phyloP scores from a whole-genome alignment of 306 rosid genomes.

The Quercus berberidifolia region DNA sequence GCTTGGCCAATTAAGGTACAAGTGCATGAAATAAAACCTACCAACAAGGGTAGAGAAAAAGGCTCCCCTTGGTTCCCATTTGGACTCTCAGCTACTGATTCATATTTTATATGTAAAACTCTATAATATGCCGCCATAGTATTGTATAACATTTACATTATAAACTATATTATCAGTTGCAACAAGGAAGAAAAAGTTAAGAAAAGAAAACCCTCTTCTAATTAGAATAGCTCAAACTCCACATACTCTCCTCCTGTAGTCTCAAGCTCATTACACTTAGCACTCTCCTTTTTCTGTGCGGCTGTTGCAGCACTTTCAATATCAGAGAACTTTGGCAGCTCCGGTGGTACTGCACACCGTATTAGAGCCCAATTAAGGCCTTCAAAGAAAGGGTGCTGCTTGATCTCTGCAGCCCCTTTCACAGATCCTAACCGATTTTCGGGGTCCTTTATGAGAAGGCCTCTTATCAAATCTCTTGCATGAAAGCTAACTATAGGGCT shows the following conservation, averaged over 20 bases:
- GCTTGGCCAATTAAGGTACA: no score
- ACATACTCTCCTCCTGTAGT: conserved; percentile 47
- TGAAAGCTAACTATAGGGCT: conserved; percentile 83
- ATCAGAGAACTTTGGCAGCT: conserved; percentile 67
- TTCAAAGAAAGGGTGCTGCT: conserved; percentile 89
- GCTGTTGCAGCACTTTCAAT: conserved; percentile 44
- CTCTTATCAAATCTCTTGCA: conserved; percentile 85
- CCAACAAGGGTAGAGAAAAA: conserved; percentile 1
- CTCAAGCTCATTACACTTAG: conserved; percentile 44
- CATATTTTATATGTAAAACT: conserved; percentile 48
- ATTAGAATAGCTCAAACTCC: conserved; percentile 84
- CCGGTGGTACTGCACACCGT: conserved; percentile 87
- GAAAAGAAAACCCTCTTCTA: conserved; percentile 17
- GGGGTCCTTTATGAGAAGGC: conserved; percentile 81
- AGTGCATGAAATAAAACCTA: neutral
- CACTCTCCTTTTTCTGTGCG: conserved; percentile 48
- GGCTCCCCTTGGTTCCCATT: conserved; percentile 22
- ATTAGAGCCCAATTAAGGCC: conserved; percentile 98
- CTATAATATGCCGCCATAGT: conserved; percentile 46
- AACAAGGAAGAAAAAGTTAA: conserved; percentile 20
- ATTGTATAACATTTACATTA: conserved; percentile 47
- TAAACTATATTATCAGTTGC: conserved; percentile 50
- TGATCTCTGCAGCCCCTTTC: conserved; percentile 92
- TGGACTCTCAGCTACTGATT: conserved; percentile 40
- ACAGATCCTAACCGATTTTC: conserved; percentile 85